A percentile compares a stretch with the other conserved stretches of the same genome.
Evolutionary conservation across 2,329 filamentous ascomycete genomes (phyloP).

Genomic region (Scedosporium aurantiacum): DNA sequence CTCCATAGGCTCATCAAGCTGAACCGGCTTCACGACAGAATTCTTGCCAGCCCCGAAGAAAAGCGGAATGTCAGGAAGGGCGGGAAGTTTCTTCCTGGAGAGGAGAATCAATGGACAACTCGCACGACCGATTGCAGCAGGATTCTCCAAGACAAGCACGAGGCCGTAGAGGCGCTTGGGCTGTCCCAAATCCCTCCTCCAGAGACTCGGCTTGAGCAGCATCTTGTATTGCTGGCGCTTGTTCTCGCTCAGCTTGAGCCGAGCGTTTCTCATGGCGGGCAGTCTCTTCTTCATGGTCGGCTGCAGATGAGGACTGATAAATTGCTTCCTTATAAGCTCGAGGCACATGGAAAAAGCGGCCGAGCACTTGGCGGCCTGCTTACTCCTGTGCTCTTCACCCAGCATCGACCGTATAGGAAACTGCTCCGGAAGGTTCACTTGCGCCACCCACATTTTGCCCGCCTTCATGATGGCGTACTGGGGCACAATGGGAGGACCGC

Average conservation of each 20-base stretch:
- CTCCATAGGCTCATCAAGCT: slow-evolving; percentile 31
- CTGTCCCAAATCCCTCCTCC: slow-evolving; percentile 37
- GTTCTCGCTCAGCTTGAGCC: slow-evolving; percentile 69
- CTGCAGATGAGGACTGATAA: slow-evolving; percentile 63
- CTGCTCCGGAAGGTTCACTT: slow-evolving; percentile 65
- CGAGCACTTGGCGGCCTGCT: slow-evolving; percentile 72
- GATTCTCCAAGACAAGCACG: slow-evolving; percentile 45
- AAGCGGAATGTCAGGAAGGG: slow-evolving; percentile 56
- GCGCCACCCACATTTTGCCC: slow-evolving; percentile 56
- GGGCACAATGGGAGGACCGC: slow-evolving; percentile 23
- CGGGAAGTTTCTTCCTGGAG: slow-evolving; percentile 54
- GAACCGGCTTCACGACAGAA: slow-evolving; percentile 43
- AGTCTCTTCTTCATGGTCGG: slow-evolving; percentile 62
- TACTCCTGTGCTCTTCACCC: slow-evolving; percentile 55
- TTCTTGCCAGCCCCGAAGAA: slow-evolving; percentile 56
- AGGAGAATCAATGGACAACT: slow-evolving; percentile 60
- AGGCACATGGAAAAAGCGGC: slow-evolving; percentile 80
- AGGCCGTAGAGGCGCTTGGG: slow-evolving; percentile 50
- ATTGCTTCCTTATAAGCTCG: slow-evolving; percentile 50
- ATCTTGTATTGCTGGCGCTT: slow-evolving; percentile 65
- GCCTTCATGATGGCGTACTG: slow-evolving; percentile 52
- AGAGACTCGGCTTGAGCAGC: slow-evolving; percentile 67
- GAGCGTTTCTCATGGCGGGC: slow-evolving; percentile 77
- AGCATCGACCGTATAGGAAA: slow-evolving; percentile 58
- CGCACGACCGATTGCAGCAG: slow-evolving; percentile 42